phyloP scores from a whole-genome alignment of 306 rosid genomes.

The Gleditsia sinensis region DNA sequence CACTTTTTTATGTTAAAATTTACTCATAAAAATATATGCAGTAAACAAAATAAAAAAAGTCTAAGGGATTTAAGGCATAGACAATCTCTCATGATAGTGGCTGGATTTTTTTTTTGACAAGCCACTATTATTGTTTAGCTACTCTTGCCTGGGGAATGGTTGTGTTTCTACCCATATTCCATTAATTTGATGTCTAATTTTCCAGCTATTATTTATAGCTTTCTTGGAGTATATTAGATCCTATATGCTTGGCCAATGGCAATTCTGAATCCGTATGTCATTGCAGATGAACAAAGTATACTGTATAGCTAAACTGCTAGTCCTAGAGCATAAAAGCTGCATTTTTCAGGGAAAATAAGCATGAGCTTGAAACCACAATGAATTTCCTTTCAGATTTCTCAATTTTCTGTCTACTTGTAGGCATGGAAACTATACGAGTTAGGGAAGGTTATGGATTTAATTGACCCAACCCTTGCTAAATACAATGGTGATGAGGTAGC shows the following conservation, averaged over 20 bases:
- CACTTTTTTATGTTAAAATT: neutral
- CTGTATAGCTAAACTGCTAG: too few species aligned
- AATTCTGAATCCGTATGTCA: neutral
- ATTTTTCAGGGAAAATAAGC: neutral
- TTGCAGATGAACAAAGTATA: neutral
- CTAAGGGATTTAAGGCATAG: neutral
- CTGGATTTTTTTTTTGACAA: neutral
- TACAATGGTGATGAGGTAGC: slow-evolving; percentile 78
- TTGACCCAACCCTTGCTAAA: slow-evolving; percentile 56
- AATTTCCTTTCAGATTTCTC: neutral
- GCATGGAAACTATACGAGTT: slow-evolving; percentile 78
- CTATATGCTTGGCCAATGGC: neutral
- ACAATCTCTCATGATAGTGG: neutral
- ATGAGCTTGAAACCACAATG: slow-evolving; percentile 16
- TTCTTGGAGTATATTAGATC: neutral
- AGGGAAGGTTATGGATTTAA: slow-evolving; percentile 61
- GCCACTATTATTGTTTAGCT: neutral
- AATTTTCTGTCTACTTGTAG: slow-evolving; percentile 43
- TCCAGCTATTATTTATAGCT: too few species aligned
- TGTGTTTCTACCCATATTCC: too few species aligned
- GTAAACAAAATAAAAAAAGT: neutral
- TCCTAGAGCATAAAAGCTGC: too few species aligned
- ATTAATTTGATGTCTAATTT: too few species aligned
- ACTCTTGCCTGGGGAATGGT: slow-evolving; percentile 1
- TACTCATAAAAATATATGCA: neutral